These are phyloP conservation scores for Curvularia sp. DNA, from an alignment of 2,329 filamentous ascomycete species.

Conservation along the genomic window DNA sequence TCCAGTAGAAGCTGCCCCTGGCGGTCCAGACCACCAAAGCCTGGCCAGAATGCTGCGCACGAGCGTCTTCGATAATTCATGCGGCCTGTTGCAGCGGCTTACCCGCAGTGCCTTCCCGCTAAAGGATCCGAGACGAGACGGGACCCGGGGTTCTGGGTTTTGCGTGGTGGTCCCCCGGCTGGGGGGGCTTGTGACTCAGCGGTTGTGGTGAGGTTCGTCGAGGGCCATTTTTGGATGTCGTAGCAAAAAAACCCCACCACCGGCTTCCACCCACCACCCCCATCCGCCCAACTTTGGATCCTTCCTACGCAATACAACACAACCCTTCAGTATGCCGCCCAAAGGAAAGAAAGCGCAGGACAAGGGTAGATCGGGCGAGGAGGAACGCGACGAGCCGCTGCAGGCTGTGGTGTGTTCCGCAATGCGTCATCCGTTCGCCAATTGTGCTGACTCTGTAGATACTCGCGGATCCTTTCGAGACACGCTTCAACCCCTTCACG, in stretches of 20 bases:
- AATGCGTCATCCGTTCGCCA: constrained; percentile 8
- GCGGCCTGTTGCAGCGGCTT: constrained; percentile 27
- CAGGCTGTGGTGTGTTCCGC: constrained; percentile 65
- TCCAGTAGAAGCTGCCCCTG: constrained; percentile 27
- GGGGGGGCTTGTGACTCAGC: constrained; percentile 27
- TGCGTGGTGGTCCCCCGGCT: constrained; percentile 20
- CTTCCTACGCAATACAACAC: constrained; percentile 11
- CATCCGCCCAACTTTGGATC: constrained; percentile 14
- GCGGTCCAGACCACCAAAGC: constrained; percentile 40
- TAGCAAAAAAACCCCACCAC: constrained; percentile 23
- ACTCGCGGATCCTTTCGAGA: constrained; percentile 93
- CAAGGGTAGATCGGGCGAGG: constrained; percentile 56
- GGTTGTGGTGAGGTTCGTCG: constrained; percentile 16
- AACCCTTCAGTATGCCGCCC: constrained; percentile 53
- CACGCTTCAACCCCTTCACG: constrained; percentile 87
- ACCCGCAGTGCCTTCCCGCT: constrained; percentile 37
- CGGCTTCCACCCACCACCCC: constrained; percentile 19
- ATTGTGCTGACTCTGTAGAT: constrained; percentile 62
- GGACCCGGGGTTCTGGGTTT: constrained; percentile 27
- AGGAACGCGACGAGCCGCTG: constrained; percentile 67
- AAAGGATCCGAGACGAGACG: constrained; percentile 32
- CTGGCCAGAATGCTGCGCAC: constrained; percentile 27
- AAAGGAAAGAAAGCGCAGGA: constrained; percentile 57
- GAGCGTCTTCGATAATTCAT: constrained; percentile 26
- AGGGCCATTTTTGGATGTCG: constrained; percentile 17